Evolutionary conservation across 148 eudicot genomes (phyloP), one percentile per base, ranked within the genome.

Genomic region (Vaccinium vitisidaea): DNA sequence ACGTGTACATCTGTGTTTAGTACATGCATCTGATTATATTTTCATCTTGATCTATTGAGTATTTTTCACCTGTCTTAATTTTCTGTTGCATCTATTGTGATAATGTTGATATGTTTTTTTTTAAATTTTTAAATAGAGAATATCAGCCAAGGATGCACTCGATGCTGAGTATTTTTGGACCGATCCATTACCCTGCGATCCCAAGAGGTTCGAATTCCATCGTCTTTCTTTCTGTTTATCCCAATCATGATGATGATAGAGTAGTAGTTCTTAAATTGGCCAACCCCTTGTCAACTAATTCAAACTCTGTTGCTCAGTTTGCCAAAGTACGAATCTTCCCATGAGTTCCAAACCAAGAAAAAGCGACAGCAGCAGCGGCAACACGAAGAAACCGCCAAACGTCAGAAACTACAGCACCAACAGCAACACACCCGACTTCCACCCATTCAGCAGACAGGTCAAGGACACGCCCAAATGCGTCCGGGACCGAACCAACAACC

Each of bases 151-250:
- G 88, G 95, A 94, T 84, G 97, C 98, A 52, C 97, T 96, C n/a
- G 99, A 94, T 92, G 94, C 95, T 8, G 99, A 94, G 81, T 94
- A 94, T 88, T 94, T 96, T 84, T 93, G 97, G 97, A 87, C 93
- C 75, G 98, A 96, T 83, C 99, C 99, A 48, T 83, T 94, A 75
- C 99, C 99, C 25, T 93, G 99, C 77, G 98, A 96, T 90, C 98
- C 99, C 8, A 92, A 91, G 88, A 96, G 96, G 98, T 95, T 80
- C 55, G 78, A 63, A 48, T 79, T 61, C 27, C 39, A 80, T 82
- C 43, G 52, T 78, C 63, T 75, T 75, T 48, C 50, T 54, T 65
- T 27, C 83, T 69, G 1, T 59, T 80, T n/a, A 49, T 46, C 6
- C 15, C 36, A 10, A 67, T 25, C 36, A 23, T 27, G 73, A 67